These are phyloP conservation scores for Melaleuca alternifolia DNA, from an alignment of 345 rosid genomes.

Conservation along the genomic window DNA sequence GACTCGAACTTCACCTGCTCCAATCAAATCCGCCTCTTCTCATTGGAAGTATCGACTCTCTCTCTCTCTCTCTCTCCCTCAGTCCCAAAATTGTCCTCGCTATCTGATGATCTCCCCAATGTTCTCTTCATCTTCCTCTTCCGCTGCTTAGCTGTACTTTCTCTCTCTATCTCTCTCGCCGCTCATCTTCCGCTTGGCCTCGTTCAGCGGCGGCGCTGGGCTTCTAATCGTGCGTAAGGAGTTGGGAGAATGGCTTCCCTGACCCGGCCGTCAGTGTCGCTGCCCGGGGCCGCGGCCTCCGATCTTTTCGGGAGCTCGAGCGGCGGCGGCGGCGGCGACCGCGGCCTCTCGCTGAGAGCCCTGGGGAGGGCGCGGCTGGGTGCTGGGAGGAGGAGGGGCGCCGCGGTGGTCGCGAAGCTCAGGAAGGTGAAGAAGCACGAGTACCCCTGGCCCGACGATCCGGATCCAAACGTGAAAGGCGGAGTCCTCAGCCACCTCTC, in stretches of 20 bases:
- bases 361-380: conserved; percentile 35
- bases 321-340: not conserved
- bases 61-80: not conserved
- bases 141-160: not conserved
- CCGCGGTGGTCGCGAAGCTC: conserved; percentile 34
- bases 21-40: not conserved
- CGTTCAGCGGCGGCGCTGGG: not conserved
- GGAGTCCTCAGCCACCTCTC: conserved; percentile 78
- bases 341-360: conserved; percentile 14
- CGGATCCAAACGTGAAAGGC: conserved; percentile 90
- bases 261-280: not conserved
- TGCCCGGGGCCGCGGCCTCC: not conserved
- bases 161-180: not conserved
- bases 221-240: not conserved
- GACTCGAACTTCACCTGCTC: not conserved
- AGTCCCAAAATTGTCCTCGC: not conserved
- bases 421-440: conserved; percentile 87
- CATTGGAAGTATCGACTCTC: not conserved
- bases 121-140: not conserved
- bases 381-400: conserved; percentile 17
- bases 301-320: not conserved
- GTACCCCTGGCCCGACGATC: conserved; percentile 81
- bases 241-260: not conserved
- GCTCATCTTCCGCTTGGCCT: not conserved
- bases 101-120: not conserved